A percentile compares a stretch with the other conserved stretches of the same genome.
phyloP scores from a whole-genome alignment of 2,329 filamentous ascomycete species.

The Rutstroemia sp. region DNA sequence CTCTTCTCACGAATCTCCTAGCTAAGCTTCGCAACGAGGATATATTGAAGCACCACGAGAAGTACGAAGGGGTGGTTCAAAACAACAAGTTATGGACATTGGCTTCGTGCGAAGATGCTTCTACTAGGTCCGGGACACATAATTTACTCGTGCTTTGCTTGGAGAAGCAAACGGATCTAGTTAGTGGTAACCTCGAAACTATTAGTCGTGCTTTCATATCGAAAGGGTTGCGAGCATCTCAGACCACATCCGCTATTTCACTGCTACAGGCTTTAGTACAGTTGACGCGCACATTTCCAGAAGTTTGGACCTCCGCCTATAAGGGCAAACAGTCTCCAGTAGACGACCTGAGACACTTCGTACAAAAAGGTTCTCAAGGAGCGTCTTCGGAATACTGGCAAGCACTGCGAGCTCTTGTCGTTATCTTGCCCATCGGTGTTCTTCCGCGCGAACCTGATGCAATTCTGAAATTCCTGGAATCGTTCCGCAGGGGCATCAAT shows the following conservation, averaged over 20 bases:
- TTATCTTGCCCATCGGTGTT: slow-evolving; percentile 44
- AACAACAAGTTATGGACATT: slow-evolving; percentile 60
- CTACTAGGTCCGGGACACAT: slow-evolving; percentile 44
- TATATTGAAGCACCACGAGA: slow-evolving; percentile 49
- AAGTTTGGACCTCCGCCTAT: slow-evolving; percentile 63
- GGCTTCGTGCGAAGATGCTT: slow-evolving; percentile 53
- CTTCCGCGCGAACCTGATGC: slow-evolving; percentile 47
- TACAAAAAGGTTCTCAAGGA: slow-evolving; percentile 80
- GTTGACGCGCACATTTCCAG: slow-evolving; percentile 57
- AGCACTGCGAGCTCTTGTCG: slow-evolving; percentile 55
- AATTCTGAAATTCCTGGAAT: slow-evolving; percentile 53
- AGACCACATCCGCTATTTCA: slow-evolving; percentile 66
- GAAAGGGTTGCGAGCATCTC: slow-evolving; percentile 64
- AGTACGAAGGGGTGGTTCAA: slow-evolving; percentile 60
- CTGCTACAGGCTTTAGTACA: slow-evolving; percentile 59
- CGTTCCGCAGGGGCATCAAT: slow-evolving; percentile 63
- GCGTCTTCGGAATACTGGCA: slow-evolving; percentile 67
- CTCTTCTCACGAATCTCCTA: slow-evolving; percentile 47
- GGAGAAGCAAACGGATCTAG: slow-evolving; percentile 37
- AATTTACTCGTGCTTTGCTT: slow-evolving; percentile 45
- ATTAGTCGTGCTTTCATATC: slow-evolving; percentile 56
- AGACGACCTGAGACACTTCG: slow-evolving; percentile 58
- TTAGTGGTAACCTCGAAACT: slow-evolving; percentile 43
- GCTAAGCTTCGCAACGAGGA: slow-evolving; percentile 43
- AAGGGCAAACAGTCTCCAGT: slow-evolving; percentile 46